Conservation (phyloP, 2,329 filamentous ascomycete species). For the Tolypocladium sp. region DNA sequence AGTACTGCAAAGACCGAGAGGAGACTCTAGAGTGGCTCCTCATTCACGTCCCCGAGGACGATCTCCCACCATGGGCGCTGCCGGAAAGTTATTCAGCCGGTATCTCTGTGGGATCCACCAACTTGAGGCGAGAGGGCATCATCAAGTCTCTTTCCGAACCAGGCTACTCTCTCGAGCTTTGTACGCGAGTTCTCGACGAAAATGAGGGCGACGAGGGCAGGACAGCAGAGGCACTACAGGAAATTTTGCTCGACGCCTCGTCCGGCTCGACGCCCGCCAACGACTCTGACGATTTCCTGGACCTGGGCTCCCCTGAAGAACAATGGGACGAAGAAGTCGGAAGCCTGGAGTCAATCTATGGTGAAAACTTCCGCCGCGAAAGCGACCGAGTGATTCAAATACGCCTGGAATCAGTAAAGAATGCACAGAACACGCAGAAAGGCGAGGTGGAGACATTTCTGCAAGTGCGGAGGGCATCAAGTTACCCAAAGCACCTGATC, state of each 20-base stretch:
- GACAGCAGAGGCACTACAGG: constrained; percentile 73
- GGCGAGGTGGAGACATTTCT: constrained; percentile 43
- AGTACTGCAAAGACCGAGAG: constrained; percentile 82
- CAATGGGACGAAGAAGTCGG: constrained; percentile 80
- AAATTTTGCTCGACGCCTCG: constrained; percentile 22
- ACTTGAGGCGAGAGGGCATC: constrained; percentile 71
- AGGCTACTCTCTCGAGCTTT: constrained; percentile 80
- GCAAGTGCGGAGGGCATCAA: constrained; percentile 62
- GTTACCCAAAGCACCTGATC: constrained; percentile 65
- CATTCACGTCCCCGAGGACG: constrained; percentile 94
- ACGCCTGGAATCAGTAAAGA: constrained; percentile 47
- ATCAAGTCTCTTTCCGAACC: constrained; percentile 73
- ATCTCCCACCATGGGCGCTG: constrained; percentile 84
- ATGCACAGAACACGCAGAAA: constrained; percentile 40
- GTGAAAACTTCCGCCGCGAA: constrained; percentile 56
- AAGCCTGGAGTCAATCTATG: constrained; percentile 79
- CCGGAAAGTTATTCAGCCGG: constrained; percentile 89
- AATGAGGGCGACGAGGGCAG: constrained; percentile 62
- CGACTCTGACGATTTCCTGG: constrained; percentile 32
- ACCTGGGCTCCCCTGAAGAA: constrained; percentile 45
- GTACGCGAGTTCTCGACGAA: constrained; percentile 65
- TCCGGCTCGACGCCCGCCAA: constrained; percentile 3
- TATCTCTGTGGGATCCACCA: constrained; percentile 73
- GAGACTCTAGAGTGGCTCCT: constrained; percentile 94
- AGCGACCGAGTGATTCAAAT: constrained; percentile 62